Evolutionary conservation across 1,139 yeast species (phyloP).

Genomic region (Kodamaea suecica): DNA sequence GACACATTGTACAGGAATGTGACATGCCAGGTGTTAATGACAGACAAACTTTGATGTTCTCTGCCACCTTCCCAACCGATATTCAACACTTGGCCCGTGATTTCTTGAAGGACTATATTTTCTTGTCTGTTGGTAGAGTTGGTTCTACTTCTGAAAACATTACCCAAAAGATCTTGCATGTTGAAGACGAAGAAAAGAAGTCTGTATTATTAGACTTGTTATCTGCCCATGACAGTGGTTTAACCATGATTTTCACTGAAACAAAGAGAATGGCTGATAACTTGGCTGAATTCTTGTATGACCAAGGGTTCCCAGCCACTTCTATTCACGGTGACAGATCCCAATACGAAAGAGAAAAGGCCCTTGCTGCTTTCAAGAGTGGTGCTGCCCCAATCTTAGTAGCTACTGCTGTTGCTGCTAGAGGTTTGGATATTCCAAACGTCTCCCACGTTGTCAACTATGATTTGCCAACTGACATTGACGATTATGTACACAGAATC

Average conservation of each 20-base stretch:
- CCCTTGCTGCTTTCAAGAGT: slow-evolving; percentile 80
- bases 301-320: slow-evolving; percentile 92
- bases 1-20: slow-evolving; percentile 96
- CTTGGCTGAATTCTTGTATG: slow-evolving; percentile 86
- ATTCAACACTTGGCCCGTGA: slow-evolving; percentile 96
- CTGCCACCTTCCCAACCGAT: slow-evolving; percentile 98
- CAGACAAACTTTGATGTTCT: slow-evolving; percentile 97
- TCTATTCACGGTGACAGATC: slow-evolving; percentile 99
- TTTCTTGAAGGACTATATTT: slow-evolving; percentile 91
- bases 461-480: slow-evolving; percentile 94
- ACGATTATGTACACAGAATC: slow-evolving; percentile 98
- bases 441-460: slow-evolving; percentile 96
- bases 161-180: slow-evolving; percentile 89
- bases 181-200: slow-evolving; percentile 93
- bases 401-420: slow-evolving; percentile 98
- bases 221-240: slow-evolving; percentile 72
- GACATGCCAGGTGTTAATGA: slow-evolving; percentile 91
- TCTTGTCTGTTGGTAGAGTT: slow-evolving; percentile 96
- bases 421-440: slow-evolving; percentile 99
- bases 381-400: slow-evolving; percentile 92
- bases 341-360: slow-evolving; percentile 96
- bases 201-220: slow-evolving; percentile 87
- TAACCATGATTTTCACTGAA: slow-evolving; percentile 93
- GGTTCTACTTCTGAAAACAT: slow-evolving; percentile 98
- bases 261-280: slow-evolving; percentile 98